A percentile compares a stretch with the other conserved stretches of the same genome.
phyloP scores from a whole-genome alignment of 1,284 basidiomycete species.

The Sporisorium iseilematis-ciliati region DNA sequence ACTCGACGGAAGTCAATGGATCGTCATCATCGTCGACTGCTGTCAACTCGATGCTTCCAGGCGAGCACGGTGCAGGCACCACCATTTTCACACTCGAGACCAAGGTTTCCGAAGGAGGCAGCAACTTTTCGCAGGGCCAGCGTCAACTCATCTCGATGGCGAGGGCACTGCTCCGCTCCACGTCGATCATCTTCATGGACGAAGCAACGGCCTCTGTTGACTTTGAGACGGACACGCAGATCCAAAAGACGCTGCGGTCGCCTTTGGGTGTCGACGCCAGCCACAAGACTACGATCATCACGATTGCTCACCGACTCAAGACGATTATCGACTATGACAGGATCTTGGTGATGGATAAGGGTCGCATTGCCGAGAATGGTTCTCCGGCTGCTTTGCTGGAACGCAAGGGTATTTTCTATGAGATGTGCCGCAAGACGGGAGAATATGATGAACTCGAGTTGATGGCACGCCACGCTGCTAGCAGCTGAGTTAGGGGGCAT shows the following conservation, averaged over 20 bases:
- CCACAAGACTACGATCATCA: slow-evolving; percentile 77
- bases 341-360: slow-evolving; percentile 73
- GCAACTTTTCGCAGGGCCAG: slow-evolving; percentile 66
- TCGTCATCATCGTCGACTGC: slow-evolving; percentile 24
- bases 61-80: background rate
- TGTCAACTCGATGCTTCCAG: slow-evolving; percentile 15
- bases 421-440: slow-evolving; percentile 58
- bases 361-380: slow-evolving; percentile 72
- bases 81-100: slow-evolving; percentile 43
- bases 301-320: slow-evolving; percentile 78
- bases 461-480: slow-evolving; percentile 23
- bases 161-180: slow-evolving; percentile 58
- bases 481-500: background rate
- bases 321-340: slow-evolving; percentile 71
- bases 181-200: slow-evolving; percentile 67
- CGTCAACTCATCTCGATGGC: slow-evolving; percentile 67
- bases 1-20: slow-evolving; percentile 3
- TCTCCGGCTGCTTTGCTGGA: slow-evolving; percentile 71
- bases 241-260: slow-evolving; percentile 81
- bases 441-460: slow-evolving; percentile 46
- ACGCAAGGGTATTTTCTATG: slow-evolving; percentile 48
- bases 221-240: slow-evolving; percentile 69
- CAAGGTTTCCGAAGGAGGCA: slow-evolving; percentile 63
- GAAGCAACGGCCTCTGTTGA: slow-evolving; percentile 68
- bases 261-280: slow-evolving; percentile 20